A percentile compares a stretch with the other conserved stretches of the same genome.
These are phyloP conservation scores for Tilletia setariae DNA, from an alignment of 1,284 basidiomycete species.

Conservation along the genomic window DNA sequence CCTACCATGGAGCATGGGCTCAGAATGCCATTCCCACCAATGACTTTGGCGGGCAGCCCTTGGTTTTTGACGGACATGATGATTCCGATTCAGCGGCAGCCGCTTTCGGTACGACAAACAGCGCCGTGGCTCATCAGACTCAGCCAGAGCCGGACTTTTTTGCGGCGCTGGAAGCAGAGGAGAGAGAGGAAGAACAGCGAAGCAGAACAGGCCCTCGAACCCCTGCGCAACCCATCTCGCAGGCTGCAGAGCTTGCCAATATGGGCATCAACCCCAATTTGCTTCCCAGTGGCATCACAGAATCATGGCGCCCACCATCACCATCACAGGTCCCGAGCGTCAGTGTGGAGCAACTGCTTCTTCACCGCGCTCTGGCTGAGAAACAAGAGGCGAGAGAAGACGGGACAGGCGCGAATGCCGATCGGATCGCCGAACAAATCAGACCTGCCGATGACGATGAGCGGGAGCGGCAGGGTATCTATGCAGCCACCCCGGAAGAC, in stretches of 20 bases:
- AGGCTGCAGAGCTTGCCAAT: neutral
- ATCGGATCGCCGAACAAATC: constrained; percentile 6
- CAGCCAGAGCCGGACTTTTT: constrained; percentile 2
- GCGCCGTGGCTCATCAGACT: too few relatives aligned
- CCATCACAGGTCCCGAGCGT: neutral
- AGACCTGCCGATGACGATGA: constrained; percentile 11
- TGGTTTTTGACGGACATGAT: neutral
- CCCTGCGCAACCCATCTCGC: neutral
- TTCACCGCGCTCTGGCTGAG: neutral
- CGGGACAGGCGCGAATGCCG: neutral
- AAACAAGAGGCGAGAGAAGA: neutral
- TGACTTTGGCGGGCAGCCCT: neutral
- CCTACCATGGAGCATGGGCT: neutral
- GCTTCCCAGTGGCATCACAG: neutral
- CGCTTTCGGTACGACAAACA: too few relatives aligned
- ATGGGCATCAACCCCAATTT: neutral
- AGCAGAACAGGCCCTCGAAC: too few relatives aligned
- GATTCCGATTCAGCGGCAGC: neutral
- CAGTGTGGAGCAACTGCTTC: constrained; percentile 8
- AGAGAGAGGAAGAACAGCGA: neutral
- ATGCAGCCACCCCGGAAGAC: constrained; percentile 1
- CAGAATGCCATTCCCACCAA: neutral
- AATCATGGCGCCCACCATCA: constrained; percentile 1
- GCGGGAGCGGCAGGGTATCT: constrained; percentile 12
- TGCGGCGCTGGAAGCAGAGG: constrained; percentile 3